Percentiles rank a stretch among this genome's conserved stretches.
phyloP scores from a whole-genome alignment of 495 filamentous ascomycete species.

The Arthonia radiata region DNA sequence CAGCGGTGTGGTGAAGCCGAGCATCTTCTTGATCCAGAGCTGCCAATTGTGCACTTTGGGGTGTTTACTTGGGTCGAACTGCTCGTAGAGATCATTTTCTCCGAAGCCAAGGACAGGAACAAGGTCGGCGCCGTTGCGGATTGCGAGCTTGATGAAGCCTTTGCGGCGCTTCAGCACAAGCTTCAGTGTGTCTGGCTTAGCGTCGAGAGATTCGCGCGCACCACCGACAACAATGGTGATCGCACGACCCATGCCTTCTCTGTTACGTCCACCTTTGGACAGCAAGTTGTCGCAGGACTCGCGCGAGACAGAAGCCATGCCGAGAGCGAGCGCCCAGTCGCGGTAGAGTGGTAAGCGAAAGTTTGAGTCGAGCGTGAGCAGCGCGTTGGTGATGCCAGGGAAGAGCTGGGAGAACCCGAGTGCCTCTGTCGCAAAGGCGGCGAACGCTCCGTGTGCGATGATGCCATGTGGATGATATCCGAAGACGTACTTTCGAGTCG shows the following conservation, averaged over 20 bases:
- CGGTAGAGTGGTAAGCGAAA: conserved; percentile 86
- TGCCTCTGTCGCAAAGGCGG: conserved; percentile 74
- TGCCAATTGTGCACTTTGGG: conserved; percentile 53
- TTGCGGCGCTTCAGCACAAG: conserved; percentile 64
- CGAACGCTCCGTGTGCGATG: conserved; percentile 85
- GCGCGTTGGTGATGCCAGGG: conserved; percentile 82
- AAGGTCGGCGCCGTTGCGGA: conserved; percentile 70
- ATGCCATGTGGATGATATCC: conserved; percentile 96
- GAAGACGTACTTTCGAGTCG: conserved; percentile 87
- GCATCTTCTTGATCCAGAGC: conserved; percentile 49
- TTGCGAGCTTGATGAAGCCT: conserved; percentile 80
- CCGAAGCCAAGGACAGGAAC: conserved; percentile 84
- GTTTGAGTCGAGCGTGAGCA: conserved; percentile 80
- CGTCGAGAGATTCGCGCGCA: conserved; percentile 72
- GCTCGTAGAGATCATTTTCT: conserved; percentile 90
- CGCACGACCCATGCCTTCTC: conserved; percentile 79
- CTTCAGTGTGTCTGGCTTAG: conserved; percentile 44
- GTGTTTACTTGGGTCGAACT: conserved; percentile 43
- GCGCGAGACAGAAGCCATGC: conserved; percentile 67
- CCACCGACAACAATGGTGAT: conserved; percentile 93
- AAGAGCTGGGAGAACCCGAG: conserved; percentile 74
- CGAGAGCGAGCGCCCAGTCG: conserved; percentile 71
- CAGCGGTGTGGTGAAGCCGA: conserved; percentile 90
- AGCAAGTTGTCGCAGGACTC: conserved; percentile 78
- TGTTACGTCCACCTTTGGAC: conserved; percentile 45